Evolutionary conservation across 495 filamentous ascomycete genomes (phyloP).

Genomic region (Trichoderma asperelloides): DNA sequence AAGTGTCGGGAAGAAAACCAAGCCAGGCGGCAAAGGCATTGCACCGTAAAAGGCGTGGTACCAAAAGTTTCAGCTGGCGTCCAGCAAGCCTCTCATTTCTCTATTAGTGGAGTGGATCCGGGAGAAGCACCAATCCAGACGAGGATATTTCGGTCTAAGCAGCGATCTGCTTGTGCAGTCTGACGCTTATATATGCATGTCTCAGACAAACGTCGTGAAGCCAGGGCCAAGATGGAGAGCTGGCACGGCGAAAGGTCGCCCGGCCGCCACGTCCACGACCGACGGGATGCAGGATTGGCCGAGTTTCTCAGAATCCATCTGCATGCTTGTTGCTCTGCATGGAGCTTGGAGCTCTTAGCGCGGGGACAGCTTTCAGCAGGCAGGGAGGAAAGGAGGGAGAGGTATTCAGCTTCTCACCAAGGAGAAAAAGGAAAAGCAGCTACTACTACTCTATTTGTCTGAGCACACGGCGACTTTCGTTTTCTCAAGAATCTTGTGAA

Average conservation of each 20-base stretch:
- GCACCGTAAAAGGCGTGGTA: not conserved
- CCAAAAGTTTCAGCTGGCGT: not conserved
- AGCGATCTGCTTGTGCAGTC: not conserved
- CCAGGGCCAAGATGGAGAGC: not conserved
- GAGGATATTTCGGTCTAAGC: not conserved
- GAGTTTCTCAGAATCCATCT: not conserved
- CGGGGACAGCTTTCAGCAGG: not conserved
- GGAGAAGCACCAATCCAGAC: not conserved
- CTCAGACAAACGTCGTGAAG: not conserved
- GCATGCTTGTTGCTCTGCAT: not conserved
- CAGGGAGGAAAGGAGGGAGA: not conserved
- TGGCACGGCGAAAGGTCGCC: not conserved
- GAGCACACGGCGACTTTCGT: too few species aligned
- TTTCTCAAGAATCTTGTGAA: too few species aligned
- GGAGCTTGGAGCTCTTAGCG: not conserved
- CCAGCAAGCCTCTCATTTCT: slow-evolving; percentile 7
- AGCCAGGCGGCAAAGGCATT: not conserved
- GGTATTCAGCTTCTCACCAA: not conserved
- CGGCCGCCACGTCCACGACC: not conserved
- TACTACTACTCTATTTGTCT: not conserved
- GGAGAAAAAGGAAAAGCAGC: not conserved
- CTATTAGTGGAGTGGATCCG: not conserved
- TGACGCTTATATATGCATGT: slow-evolving; percentile 5
- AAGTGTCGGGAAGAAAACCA: not conserved
- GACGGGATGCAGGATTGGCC: not conserved